phyloP scores from a whole-genome alignment of 305 asterid species.

The Ajuga reptans region DNA sequence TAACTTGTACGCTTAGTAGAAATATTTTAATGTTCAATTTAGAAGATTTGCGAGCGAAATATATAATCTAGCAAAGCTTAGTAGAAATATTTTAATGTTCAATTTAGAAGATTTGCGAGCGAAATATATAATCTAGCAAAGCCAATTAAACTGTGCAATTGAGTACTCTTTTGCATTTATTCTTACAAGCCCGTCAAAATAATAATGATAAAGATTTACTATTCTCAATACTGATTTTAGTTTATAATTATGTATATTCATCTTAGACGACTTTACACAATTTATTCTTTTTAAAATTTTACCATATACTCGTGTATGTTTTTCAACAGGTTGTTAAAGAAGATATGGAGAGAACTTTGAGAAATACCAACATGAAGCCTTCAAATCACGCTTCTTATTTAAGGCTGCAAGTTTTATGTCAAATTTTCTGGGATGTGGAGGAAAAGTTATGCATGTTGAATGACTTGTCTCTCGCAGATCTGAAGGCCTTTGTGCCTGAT shows the following conservation, averaged over 20 bases:
- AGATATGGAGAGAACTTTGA: slow-evolving; percentile 78
- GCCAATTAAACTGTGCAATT: slow-evolving; percentile 13
- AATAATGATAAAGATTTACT: neutral
- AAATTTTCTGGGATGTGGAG: slow-evolving; percentile 81
- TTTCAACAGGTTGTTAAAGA: slow-evolving; percentile 78
- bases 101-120: neutral
- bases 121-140: neutral
- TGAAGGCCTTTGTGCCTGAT: slow-evolving; percentile 62
- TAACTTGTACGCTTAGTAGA: neutral
- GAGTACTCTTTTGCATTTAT: slow-evolving; percentile 2
- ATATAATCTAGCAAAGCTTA: neutral
- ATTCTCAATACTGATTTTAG: slow-evolving; percentile 1
- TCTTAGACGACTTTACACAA: slow-evolving; percentile 17
- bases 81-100: neutral
- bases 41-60: neutral
- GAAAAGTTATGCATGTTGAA: slow-evolving; percentile 62
- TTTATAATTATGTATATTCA: slow-evolving; percentile 13
- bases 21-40: neutral
- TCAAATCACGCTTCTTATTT: slow-evolving; percentile 72
- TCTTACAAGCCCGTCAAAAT: neutral
- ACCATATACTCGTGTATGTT: slow-evolving; percentile 27
- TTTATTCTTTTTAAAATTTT: slow-evolving; percentile 2
- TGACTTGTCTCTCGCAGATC: slow-evolving; percentile 60
- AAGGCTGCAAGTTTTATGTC: slow-evolving; percentile 79
- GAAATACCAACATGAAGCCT: slow-evolving; percentile 95